phyloP scores from a whole-genome alignment of 108 stramenopile genomes.

The Cyclotella kingstonii region DNA sequence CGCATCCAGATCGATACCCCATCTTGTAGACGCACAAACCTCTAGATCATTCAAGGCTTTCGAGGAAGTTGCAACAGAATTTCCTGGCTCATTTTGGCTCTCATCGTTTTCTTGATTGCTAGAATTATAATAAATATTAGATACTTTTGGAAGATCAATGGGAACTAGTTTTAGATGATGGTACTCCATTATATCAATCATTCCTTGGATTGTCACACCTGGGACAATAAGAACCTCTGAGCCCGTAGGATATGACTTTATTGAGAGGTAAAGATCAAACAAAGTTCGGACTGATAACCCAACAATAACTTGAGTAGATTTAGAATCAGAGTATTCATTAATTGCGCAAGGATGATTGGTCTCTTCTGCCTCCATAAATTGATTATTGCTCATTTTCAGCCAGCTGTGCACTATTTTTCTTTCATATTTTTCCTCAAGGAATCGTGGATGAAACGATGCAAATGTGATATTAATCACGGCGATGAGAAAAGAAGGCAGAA shows the following conservation, averaged over 20 bases:
- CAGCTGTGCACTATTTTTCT: conserved; percentile 17
- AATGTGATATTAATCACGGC: conserved; percentile 5
- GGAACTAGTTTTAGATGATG: conserved; percentile 63
- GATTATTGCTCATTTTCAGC: conserved; percentile 20
- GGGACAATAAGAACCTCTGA: conserved; percentile 75
- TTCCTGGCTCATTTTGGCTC: conserved; percentile 3
- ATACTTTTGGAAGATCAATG: conserved; percentile 50
- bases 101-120: neutral
- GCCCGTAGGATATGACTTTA: conserved; percentile 48
- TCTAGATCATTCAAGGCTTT: too few relatives aligned
- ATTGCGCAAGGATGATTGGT: neutral
- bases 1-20: conserved; percentile 42
- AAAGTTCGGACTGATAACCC: conserved; percentile 76
- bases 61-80: conserved; percentile 5
- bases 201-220: conserved; percentile 74
- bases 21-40: neutral
- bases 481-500: conserved; percentile 15
- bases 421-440: conserved; percentile 13
- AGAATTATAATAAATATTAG: neutral
- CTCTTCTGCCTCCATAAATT: too few relatives aligned
- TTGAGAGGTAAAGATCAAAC: conserved; percentile 68
- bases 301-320: conserved; percentile 42
- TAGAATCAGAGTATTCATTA: neutral
- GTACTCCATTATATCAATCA: conserved; percentile 62
- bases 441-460: conserved; percentile 22